A percentile compares a stretch with the other conserved stretches of the same genome.
phyloP scores from a whole-genome alignment of 73 alveolate genomes.

The Paramecium tetraurelia region DNA sequence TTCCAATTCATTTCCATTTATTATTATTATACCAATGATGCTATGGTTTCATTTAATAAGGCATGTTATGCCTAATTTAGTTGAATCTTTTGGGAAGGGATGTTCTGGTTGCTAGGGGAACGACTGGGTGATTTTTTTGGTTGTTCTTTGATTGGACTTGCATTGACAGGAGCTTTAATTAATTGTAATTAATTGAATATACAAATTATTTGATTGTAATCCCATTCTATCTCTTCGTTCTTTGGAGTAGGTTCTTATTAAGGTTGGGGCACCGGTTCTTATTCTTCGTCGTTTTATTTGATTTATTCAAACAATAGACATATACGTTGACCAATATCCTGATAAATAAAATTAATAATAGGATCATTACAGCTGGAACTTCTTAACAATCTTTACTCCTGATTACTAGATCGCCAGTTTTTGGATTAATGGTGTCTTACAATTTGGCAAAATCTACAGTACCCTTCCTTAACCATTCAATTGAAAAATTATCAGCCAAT shows the following conservation, averaged over 20 bases:
- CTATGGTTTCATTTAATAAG: neutral
- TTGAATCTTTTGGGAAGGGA: neutral
- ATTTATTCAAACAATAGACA: constrained; percentile 23
- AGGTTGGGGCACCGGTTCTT: neutral
- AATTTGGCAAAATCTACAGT: constrained; percentile 30
- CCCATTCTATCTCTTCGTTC: constrained; percentile 3
- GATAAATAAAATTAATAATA: neutral
- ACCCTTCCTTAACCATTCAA: constrained; percentile 49
- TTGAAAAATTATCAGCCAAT: constrained; percentile 45
- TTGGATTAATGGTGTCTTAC: constrained; percentile 46
- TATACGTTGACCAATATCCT: constrained; percentile 49
- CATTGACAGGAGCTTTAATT: constrained; percentile 4
- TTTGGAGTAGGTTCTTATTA: neutral
- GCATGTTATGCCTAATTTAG: neutral
- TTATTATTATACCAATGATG: neutral
- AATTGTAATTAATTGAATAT: neutral
- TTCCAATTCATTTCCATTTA: constrained; percentile 23
- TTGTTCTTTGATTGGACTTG: neutral
- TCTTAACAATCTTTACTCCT: constrained; percentile 46
- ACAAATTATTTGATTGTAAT: neutral
- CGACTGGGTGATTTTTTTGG: neutral
- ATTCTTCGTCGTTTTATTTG: constrained; percentile 21
- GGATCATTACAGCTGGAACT: constrained; percentile 55
- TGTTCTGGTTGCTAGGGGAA: neutral
- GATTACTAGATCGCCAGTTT: constrained; percentile 35